Percentiles rank a stretch among this genome's conserved stretches.
These are phyloP conservation scores for Candida maltosa DNA, from an alignment of 805 yeast species.

Conservation along the genomic window DNA sequence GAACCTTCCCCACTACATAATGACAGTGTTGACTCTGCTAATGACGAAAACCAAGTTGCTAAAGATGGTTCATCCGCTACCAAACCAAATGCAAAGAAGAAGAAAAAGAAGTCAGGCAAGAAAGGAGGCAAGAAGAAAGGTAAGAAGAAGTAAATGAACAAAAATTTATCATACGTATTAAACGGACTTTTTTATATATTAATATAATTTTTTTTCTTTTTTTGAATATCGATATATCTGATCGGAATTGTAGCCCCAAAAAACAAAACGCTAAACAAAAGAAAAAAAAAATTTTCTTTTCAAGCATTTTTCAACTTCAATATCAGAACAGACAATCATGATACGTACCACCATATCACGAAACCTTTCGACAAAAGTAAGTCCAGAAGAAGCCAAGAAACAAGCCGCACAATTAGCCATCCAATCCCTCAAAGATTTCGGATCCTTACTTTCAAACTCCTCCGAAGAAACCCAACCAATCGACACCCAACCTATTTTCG, in stretches of 20 bases:
- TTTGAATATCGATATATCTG: too few relatives aligned
- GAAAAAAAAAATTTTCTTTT: neutral
- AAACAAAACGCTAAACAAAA: neutral
- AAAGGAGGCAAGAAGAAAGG: constrained; percentile 10
- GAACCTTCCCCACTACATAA: too few relatives aligned
- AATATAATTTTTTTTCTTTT: neutral
- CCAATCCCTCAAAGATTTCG: constrained; percentile 39
- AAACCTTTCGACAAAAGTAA: constrained; percentile 5
- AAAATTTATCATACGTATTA: neutral
- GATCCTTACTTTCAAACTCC: constrained; percentile 30
- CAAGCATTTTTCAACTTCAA: too few relatives aligned
- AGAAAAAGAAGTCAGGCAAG: constrained; percentile 9
- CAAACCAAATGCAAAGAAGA: constrained; percentile 7
- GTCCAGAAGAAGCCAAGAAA: constrained; percentile 14
- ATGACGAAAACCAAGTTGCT: too few relatives aligned
- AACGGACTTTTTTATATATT: too few relatives aligned
- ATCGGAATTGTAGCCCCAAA: too few relatives aligned
- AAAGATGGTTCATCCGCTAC: neutral
- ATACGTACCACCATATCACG: neutral
- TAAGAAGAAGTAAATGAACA: constrained; percentile 8
- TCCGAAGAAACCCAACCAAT: constrained; percentile 45
- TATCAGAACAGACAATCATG: too few relatives aligned
- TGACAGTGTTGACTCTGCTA: too few relatives aligned
- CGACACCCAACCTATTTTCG: constrained; percentile 41
- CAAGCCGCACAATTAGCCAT: constrained; percentile 39